Conservation (phyloP, 177 flowering plant genomes). For the Vitis hybrid region DNA sequence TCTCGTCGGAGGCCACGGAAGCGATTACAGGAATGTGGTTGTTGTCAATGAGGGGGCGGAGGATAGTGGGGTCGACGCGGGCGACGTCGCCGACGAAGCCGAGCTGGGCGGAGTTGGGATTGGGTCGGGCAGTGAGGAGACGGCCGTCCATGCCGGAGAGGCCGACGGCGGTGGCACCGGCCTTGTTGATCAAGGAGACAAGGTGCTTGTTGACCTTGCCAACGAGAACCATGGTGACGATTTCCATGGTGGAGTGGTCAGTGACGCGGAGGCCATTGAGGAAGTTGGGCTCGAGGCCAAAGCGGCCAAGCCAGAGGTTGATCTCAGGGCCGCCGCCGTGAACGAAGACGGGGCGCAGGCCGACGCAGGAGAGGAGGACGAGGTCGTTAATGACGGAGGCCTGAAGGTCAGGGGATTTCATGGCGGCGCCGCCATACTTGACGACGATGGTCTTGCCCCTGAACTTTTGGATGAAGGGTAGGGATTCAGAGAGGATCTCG, state of each 20-base stretch:
- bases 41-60: slow-evolving; percentile 49
- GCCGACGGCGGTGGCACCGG: slow-evolving; percentile 88
- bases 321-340: slow-evolving; percentile 96
- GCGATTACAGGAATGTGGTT: slow-evolving; percentile 84
- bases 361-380: slow-evolving; percentile 85
- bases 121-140: slow-evolving; percentile 75
- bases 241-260: slow-evolving; percentile 81
- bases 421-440: slow-evolving; percentile 97
- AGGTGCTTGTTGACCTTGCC: slow-evolving; percentile 80
- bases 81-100: slow-evolving; percentile 95
- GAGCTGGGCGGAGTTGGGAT: slow-evolving; percentile 49
- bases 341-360: slow-evolving; percentile 81
- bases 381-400: slow-evolving; percentile 81
- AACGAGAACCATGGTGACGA: slow-evolving; percentile 91
- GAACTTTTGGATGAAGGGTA: slow-evolving; percentile 90
- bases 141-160: slow-evolving; percentile 84
- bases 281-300: slow-evolving; percentile 58
- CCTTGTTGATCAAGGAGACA: slow-evolving; percentile 78
- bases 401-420: slow-evolving; percentile 71
- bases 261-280: slow-evolving; percentile 89
- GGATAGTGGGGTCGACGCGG: slow-evolving; percentile 59
- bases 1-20: slow-evolving; percentile 81
- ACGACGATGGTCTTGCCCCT: slow-evolving; percentile 88
- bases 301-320: slow-evolving; percentile 57
- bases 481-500: slow-evolving; percentile 81